These are phyloP conservation scores for Isabelozyma rhagii DNA, from an alignment of 805 yeast genomes.

Conservation along the genomic window DNA sequence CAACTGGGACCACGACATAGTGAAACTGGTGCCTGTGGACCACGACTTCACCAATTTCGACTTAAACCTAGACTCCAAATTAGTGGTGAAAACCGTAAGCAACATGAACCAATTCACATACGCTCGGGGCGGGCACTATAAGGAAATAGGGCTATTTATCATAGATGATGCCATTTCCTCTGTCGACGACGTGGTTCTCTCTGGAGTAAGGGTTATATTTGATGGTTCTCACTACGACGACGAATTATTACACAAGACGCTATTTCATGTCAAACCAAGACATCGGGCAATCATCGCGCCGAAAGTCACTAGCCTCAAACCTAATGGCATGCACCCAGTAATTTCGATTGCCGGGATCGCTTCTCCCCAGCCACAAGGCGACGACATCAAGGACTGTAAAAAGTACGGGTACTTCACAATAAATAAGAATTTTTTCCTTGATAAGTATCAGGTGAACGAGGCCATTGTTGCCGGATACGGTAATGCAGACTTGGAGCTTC, in stretches of 20 bases:
- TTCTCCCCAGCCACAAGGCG: constrained; percentile 16
- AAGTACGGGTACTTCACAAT: constrained; percentile 30
- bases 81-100: not conserved
- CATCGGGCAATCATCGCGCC: constrained; percentile 17
- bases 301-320: constrained; percentile 5
- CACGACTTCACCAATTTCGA: not conserved
- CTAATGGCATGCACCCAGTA: constrained; percentile 38
- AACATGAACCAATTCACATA: not conserved
- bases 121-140: constrained; percentile 2
- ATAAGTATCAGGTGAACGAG: constrained; percentile 31
- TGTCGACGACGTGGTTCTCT: constrained; percentile 31
- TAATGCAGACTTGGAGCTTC: constrained; percentile 34
- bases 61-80: not conserved
- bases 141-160: constrained; percentile 37
- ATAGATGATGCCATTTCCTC: constrained; percentile 23
- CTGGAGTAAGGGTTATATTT: constrained; percentile 32
- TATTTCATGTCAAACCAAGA: constrained; percentile 42
- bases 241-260: constrained; percentile 27
- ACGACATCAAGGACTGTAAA: constrained; percentile 23
- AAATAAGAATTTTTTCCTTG: constrained; percentile 32
- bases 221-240: constrained; percentile 9
- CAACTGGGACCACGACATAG: not conserved
- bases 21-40: not conserved
- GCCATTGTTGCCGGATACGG: constrained; percentile 27
- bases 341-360: constrained; percentile 9